Base-by-base conservation (phyloP, 805 yeast species). In the Saccharomycopsis fodiens region DNA sequence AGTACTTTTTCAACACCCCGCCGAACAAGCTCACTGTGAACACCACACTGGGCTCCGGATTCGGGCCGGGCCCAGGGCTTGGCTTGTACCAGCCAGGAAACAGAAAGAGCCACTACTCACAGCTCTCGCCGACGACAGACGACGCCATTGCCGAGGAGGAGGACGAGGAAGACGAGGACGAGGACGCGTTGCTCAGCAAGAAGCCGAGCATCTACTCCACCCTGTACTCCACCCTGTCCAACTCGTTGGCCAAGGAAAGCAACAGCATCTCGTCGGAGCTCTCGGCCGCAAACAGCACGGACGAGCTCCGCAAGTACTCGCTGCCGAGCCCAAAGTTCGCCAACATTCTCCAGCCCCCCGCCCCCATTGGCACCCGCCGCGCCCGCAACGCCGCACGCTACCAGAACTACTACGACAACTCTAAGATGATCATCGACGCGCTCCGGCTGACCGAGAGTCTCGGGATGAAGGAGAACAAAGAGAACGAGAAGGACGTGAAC, bases 371-470 rank as follows among this genome's bases (percentile, higher is more conserved):
- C 15, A 23, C 39, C 12, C 53, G 32, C 35, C 35, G 52, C 23
- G 59, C 56, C 37, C 57, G 61, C 29, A 75, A 75, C 15, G 64
- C 67, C 42, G 76, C 76, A 23, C 59, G 76, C 41, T 73, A 72
- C 50, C 75, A 73, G 55, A 63, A 65, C 10, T 70, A 70, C 55
- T 71, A 73, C 50, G 72, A 70, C 49, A 72, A 68, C 51, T 66
- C 72, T 5, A 59, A 59, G 41, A 60, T 67, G 34, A 59, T 72
- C n/a, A 64, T 72, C 1, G 67, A 62, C 55, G 75, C 76, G 1
- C 55, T 73, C 48, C 69, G 68, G 45, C 65, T 69, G 1, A 56
- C 65, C 0, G 70, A 67, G 42, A 61, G 63, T 48, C 49, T 59
- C 19, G 55, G 52, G 27, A 47, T 55, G 3, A 39, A 39, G 29